phyloP scores from a whole-genome alignment of 2,329 filamentous ascomycete species.

The Cordyceps pruinosa region DNA sequence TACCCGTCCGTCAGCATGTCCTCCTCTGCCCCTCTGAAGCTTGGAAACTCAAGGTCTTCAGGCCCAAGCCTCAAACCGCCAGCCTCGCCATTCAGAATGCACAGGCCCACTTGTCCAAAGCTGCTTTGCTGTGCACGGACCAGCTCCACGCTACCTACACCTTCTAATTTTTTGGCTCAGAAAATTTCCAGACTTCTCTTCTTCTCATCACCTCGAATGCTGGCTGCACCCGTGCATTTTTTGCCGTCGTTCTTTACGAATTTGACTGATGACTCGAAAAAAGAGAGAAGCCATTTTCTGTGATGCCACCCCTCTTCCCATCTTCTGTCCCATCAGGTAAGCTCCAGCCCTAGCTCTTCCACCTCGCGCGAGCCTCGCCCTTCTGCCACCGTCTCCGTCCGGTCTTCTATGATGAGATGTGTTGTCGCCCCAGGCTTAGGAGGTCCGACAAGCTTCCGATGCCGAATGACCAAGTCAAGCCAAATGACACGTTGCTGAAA shows the following conservation, averaged over 20 bases:
- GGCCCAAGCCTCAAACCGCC: background rate
- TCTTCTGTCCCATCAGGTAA: background rate
- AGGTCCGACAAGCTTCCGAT: constrained; percentile 40
- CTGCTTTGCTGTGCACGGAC: constrained; percentile 5
- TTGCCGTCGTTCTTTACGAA: background rate
- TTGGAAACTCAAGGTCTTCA: background rate
- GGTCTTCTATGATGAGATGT: constrained; percentile 35
- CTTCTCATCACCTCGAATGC: background rate
- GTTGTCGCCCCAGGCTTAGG: constrained; percentile 45
- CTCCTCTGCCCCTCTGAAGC: no score
- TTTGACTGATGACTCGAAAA: background rate
- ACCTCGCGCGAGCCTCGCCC: background rate
- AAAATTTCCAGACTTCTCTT: background rate
- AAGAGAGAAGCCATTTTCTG: background rate
- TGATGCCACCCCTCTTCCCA: background rate
- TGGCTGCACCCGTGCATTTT: background rate
- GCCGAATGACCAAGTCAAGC: constrained; percentile 47
- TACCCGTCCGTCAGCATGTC: no score
- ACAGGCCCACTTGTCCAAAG: background rate
- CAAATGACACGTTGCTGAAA: constrained; percentile 48
- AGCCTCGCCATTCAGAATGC: background rate
- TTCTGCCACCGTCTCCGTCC: background rate
- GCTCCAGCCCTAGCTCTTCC: background rate
- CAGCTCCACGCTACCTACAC: constrained; percentile 2
- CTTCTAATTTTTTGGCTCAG: constrained; percentile 5